Evolutionary conservation across 306 rosid species (phyloP), one percentile per base, ranked within the genome.

Genomic region (Dryas octopetala): DNA sequence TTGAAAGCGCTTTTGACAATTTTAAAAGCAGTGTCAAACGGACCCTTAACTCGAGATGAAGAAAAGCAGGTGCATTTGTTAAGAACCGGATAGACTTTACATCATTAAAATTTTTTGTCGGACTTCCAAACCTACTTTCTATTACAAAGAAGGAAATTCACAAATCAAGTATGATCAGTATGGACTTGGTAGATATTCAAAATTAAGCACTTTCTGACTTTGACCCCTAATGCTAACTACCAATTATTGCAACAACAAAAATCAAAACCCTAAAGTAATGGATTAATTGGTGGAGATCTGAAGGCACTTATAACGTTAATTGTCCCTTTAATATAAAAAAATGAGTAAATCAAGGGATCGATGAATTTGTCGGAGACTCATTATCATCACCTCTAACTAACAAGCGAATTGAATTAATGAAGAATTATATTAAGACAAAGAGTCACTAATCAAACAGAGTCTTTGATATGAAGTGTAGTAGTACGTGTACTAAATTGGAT

Each of bases 71-170:
- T 66, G 72, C 86, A 75, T 82, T 1, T 46, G 49, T 8, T 46
- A 46, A 70, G 2, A 63, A 8, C 19, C 68, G 70, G 83, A 75
- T 68, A 5, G 9, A 46, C 9, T 79, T 65, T 83, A 82, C 87
- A 84, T 66, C 84, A 71, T 78, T 69, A 73, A 77, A 62, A 77
- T 59, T 47, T 44, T 69, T 55, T 82, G 87, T 86, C 77, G 85
- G 83, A 76, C 47, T 51, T 55, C 74, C 78, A 74, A 84, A 80
- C 64, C 64, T 76, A 44, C 74, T 74, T 15, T 14, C 51, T 49
- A 47, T 11, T 16, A 44, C 0, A 32, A 32, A 32, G 2, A 11
- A 50, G 28, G 40, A 9, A 16, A 48, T 44, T 57, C 8, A 12
- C 19, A 40, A 55, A 55, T 44, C 6, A 55, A 57, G 52, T 59